These are phyloP conservation scores for Forsythia viridissima DNA, from an alignment of 257 asterid species.

Conservation along the genomic window DNA sequence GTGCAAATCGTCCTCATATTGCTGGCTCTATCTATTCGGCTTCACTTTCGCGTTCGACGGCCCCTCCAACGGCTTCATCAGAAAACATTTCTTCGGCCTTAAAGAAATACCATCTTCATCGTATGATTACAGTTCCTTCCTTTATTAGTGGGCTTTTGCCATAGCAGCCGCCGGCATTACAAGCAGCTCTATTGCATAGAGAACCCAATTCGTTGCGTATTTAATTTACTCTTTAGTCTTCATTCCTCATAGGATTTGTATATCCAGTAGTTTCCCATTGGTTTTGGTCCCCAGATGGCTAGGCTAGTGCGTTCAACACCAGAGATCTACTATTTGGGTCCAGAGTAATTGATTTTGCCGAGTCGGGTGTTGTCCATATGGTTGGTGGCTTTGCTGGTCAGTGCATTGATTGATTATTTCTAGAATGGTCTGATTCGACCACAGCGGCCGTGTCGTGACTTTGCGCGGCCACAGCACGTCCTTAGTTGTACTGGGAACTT, in stretches of 20 bases:
- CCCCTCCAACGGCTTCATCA: constrained; percentile 85
- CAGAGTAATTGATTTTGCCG: constrained; percentile 91
- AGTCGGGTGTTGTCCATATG: constrained; percentile 94
- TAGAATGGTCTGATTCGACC: constrained; percentile 80
- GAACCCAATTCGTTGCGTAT: constrained; percentile 84
- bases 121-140: constrained; percentile 60
- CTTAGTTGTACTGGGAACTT: constrained; percentile 70
- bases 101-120: constrained; percentile 45
- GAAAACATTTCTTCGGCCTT: constrained; percentile 69
- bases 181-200: constrained; percentile 83
- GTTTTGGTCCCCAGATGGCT: constrained; percentile 88
- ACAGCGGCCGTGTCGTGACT: constrained; percentile 61
- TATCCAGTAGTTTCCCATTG: constrained; percentile 91
- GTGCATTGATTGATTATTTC: constrained; percentile 69
- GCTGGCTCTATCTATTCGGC: constrained; percentile 57
- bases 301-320: constrained; percentile 71
- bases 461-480: constrained; percentile 83
- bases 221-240: constrained; percentile 51
- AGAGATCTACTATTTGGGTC: constrained; percentile 54
- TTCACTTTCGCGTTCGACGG: constrained; percentile 81
- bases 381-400: constrained; percentile 91
- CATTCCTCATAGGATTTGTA: constrained; percentile 80
- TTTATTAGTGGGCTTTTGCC: constrained; percentile 93
- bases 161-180: constrained; percentile 99
- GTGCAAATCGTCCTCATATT: too few species aligned